Base-by-base conservation (phyloP, 1,139 yeast genomes). In the Scheffersomyces quercinus region DNA sequence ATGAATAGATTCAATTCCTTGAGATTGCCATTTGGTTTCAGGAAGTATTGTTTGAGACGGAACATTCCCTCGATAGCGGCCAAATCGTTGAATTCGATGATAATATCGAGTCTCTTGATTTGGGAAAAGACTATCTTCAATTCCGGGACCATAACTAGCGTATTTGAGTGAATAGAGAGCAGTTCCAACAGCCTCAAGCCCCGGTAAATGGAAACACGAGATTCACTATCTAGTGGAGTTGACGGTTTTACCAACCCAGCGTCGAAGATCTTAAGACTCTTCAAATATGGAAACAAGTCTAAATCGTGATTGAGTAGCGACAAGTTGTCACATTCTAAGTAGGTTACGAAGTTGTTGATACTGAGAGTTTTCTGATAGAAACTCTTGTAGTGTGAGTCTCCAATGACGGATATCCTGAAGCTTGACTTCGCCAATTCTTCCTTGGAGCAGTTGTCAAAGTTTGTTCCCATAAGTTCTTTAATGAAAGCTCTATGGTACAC, bases 261-360 rank as follows among this genome's bases (percentile, higher is more conserved):
- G 28, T 49, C 55, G 13, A 68, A 47, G 5, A 67, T 47, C 44
- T 61, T 63, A 31, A 68, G 49, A 15, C 43, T 42, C 14, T 40
- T 41, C 6, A 65, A 26, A 14, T 51, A 49, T 15, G 59, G 56
- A 42, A 67, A 67, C 4, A 50, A 29, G 10, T 34, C 36, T 11
- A 61, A 41, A 26, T 53, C 59, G 4, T 50, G 47, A 11, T 52
- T 51, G 12, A 42, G 46, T 5, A 67, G 39, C 5, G 51, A 38
- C 1, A 50, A 48, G 35, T 59, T 64, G 37, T 57, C 62, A 48
- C 68, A 57, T 46, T 67, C 73, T 15, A 68, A 50, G 40, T 56
- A 55, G 0, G 51, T 49, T 5, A 64, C 56, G 42, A 48, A 65
- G 33, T 59, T 53, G 40, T 56, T 53, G 34, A 60, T 41, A 36